Conservation (phyloP, 805 yeast genomes). For the Candida parachauliodes region DNA sequence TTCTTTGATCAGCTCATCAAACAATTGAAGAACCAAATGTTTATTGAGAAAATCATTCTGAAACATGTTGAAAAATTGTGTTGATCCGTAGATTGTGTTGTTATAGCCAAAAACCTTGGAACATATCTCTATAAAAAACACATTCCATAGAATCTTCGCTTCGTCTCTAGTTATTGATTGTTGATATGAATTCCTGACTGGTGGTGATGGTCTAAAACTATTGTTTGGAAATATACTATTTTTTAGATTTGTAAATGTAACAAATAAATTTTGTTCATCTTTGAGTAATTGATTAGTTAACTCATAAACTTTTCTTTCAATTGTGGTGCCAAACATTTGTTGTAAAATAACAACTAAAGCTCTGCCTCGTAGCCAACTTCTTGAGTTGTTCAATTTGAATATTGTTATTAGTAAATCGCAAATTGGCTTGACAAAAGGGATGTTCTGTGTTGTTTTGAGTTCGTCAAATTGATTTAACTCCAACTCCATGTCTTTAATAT, state of each 20-base stretch:
- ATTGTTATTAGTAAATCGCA: slow-evolving; percentile 70
- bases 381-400: slow-evolving; percentile 61
- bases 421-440: slow-evolving; percentile 70
- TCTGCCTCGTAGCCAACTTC: slow-evolving; percentile 79
- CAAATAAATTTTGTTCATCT: slow-evolving; percentile 46
- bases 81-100: slow-evolving; percentile 61
- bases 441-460: slow-evolving; percentile 10
- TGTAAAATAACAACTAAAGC: slow-evolving; percentile 79
- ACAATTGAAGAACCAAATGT: slow-evolving; percentile 54
- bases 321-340: slow-evolving; percentile 82
- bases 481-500: slow-evolving; percentile 47
- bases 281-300: slow-evolving; percentile 32
- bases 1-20: slow-evolving; percentile 55
- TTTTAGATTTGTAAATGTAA: slow-evolving; percentile 21
- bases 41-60: slow-evolving; percentile 72
- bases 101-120: slow-evolving; percentile 71
- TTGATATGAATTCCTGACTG: slow-evolving; percentile 48
- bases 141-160: slow-evolving; percentile 52
- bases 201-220: slow-evolving; percentile 43
- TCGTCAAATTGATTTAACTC: slow-evolving; percentile 54
- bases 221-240: slow-evolving; percentile 43
- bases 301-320: slow-evolving; percentile 63
- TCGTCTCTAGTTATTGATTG: slow-evolving; percentile 52
- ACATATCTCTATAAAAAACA: slow-evolving; percentile 59
- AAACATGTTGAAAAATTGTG: slow-evolving; percentile 56